Evolutionary conservation across 176 grass and related monocot genomes (phyloP).

Genomic region (Paspalum vaginatum): DNA sequence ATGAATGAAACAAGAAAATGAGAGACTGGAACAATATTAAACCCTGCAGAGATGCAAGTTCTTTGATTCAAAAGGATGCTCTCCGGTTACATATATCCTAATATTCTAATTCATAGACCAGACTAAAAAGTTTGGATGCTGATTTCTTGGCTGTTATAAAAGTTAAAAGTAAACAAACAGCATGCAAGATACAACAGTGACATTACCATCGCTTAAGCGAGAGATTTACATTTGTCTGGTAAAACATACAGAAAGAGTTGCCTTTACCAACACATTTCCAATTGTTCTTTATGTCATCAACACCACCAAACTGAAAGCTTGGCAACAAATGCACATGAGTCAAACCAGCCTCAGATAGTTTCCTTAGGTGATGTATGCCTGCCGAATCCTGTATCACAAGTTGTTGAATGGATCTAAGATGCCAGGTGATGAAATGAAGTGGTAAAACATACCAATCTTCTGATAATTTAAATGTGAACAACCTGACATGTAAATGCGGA

Average conservation of each 20-base stretch:
- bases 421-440: not conserved
- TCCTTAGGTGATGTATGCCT: slow-evolving; percentile 66
- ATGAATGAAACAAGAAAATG: slow-evolving; percentile 29
- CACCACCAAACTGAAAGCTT: slow-evolving; percentile 86
- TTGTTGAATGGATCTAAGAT: slow-evolving; percentile 33
- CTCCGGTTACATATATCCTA: not conserved
- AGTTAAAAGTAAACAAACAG: slow-evolving; percentile 13
- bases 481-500: slow-evolving; percentile 84
- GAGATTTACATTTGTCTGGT: not conserved
- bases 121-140: not conserved
- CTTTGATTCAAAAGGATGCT: not conserved
- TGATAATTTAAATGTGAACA: slow-evolving; percentile 20
- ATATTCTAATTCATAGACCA: not conserved
- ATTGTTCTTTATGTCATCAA: slow-evolving; percentile 78
- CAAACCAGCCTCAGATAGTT: slow-evolving; percentile 75
- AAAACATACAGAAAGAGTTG: slow-evolving; percentile 34
- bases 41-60: not conserved
- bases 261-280: slow-evolving; percentile 81
- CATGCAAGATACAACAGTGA: slow-evolving; percentile 10
- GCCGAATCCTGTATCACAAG: slow-evolving; percentile 65
- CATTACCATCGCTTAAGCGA: not conserved
- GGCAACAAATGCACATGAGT: slow-evolving; percentile 93
- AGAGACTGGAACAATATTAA: slow-evolving; percentile 19
- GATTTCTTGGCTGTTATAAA: not conserved
- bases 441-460: not conserved